Base-by-base conservation (phyloP, 2,329 filamentous ascomycete genomes). In the Scedosporium dehoogii region DNA sequence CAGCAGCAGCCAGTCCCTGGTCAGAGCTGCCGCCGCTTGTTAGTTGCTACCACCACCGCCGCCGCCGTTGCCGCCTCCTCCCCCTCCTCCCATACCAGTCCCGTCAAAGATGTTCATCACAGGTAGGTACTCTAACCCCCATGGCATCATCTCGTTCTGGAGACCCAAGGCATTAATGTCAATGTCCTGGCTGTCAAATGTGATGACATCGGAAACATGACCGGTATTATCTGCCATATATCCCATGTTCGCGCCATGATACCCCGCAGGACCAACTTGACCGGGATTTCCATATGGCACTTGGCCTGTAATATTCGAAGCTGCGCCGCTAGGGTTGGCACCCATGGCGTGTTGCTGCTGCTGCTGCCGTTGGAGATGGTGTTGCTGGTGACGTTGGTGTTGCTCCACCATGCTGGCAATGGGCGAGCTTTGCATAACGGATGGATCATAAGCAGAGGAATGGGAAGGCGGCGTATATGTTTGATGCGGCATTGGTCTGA, bases 101-200 rank as follows among this genome's bases (percentile, higher is more conserved):
- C 60, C 60, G 60, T 80, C 79, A 67, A 82, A 85, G 61, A 85
- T 80, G 38, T 78, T 80, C 46, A 89, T 69, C 64, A 89, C 80
- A 68, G 88, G 87, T 6, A 91, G 75, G 64, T 89, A 90, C 68
- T 91, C 89, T 10, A 92, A 76, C 87, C 89, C 92, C 3, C 74
- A 74, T 0, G 86, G 85, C 79, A 89, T 84, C 73, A 90, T 83
- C 53, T 90, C 87, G 16, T 85, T 82, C 1, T 77, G 75, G 46
- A 80, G 64, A 0, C 85, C 86, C 18, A 92, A 74, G 4, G 83
- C 76, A 25, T 82, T 84, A 78, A 92, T 88, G 66, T 92, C 88
- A 41, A 93, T 85, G 66, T 92, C 88, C 65, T 90, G 88, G 64
- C 85, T 88, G 70, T 91, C 85, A 66, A 92, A 90, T 65, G 89